Conservation (phyloP, 2,329 filamentous ascomycete genomes). For the Periconia digitata region DNA sequence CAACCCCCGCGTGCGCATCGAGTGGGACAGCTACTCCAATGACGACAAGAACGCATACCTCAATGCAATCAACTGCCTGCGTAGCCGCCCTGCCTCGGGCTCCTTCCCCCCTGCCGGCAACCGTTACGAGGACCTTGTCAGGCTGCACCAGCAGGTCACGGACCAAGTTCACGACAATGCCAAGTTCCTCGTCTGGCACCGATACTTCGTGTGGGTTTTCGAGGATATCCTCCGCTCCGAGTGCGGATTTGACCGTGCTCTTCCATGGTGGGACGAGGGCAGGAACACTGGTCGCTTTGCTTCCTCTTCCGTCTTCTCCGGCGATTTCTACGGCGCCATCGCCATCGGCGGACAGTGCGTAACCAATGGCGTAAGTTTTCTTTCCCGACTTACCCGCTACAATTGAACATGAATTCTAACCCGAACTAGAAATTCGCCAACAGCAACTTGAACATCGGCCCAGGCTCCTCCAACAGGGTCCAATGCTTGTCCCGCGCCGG, state of each 20-base stretch:
- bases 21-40: slow-evolving; percentile 33
- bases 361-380: slow-evolving; percentile 34
- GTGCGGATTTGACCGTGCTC: slow-evolving; percentile 44
- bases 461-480: slow-evolving; percentile 23
- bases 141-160: slow-evolving; percentile 36
- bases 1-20: slow-evolving; percentile 30
- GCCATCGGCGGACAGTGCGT: slow-evolving; percentile 29
- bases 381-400: not conserved
- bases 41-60: slow-evolving; percentile 28
- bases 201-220: slow-evolving; percentile 46
- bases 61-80: slow-evolving; percentile 33
- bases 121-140: slow-evolving; percentile 39
- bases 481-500: slow-evolving; percentile 38
- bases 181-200: slow-evolving; percentile 49
- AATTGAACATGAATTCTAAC: not conserved
- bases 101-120: slow-evolving; percentile 26
- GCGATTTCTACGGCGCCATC: slow-evolving; percentile 29
- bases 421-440: slow-evolving; percentile 32
- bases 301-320: slow-evolving; percentile 33
- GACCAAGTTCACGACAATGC: slow-evolving; percentile 36
- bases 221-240: slow-evolving; percentile 46
- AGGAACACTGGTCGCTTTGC: slow-evolving; percentile 33
- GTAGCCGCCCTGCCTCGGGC: slow-evolving; percentile 23
- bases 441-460: slow-evolving; percentile 34
- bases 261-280: slow-evolving; percentile 45